A percentile compares a stretch with the other conserved stretches of the same genome.
Evolutionary conservation across 805 yeast species (phyloP).

Genomic region (Hanseniaspora pseudoguilliermondii): DNA sequence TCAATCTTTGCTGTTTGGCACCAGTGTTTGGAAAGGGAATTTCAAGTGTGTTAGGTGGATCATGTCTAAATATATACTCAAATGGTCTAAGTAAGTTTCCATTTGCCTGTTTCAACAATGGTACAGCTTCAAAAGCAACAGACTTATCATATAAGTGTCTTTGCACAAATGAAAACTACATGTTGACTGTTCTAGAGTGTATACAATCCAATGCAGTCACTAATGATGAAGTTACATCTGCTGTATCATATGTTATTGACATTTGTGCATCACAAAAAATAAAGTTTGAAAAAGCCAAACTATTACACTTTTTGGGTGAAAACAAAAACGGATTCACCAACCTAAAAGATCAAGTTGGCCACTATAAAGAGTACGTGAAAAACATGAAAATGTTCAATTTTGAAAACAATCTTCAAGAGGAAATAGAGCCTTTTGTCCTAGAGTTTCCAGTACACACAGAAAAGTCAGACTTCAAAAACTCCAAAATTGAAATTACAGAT

Average conservation of each 20-base stretch:
- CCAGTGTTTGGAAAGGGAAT: neutral
- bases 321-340: neutral
- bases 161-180: conserved; percentile 26
- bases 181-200: conserved; percentile 29
- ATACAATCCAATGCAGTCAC: conserved; percentile 24
- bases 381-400: conserved; percentile 20
- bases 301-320: conserved; percentile 20
- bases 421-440: conserved; percentile 15
- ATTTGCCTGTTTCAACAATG: conserved; percentile 22
- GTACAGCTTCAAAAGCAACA: conserved; percentile 13
- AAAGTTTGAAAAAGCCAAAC: conserved; percentile 21
- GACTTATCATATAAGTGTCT: conserved; percentile 29
- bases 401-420: conserved; percentile 17
- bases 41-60: conserved; percentile 26
- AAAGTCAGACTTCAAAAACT: conserved; percentile 18
- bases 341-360: neutral
- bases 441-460: conserved; percentile 24
- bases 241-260: conserved; percentile 27
- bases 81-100: conserved; percentile 27
- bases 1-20: neutral
- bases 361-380: neutral
- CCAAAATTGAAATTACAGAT: conserved; percentile 23
- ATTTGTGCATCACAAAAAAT: conserved; percentile 26
- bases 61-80: conserved; percentile 27
- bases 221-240: conserved; percentile 22